Base-by-base conservation (phyloP, 305 asterid genomes). In the Fraxinus angustifolia region DNA sequence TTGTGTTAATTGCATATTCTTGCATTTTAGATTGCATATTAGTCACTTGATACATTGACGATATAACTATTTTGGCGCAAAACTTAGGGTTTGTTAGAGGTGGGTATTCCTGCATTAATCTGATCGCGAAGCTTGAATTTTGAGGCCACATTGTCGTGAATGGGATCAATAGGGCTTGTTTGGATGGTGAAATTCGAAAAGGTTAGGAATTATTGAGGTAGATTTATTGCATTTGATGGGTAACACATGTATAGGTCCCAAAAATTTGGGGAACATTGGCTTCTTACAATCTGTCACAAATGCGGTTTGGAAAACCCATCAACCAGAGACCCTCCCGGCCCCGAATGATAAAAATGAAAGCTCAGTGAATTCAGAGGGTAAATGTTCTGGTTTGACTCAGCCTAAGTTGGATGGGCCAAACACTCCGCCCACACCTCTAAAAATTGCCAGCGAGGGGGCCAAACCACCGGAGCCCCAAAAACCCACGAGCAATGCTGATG, bases 281-380 rank as follows among this genome's bases (percentile, higher is more conserved):
- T 91, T 93, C 91, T 86, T 92, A 81, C 92, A 88, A 88, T 90
- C 97, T 12, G 89, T 93, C 62, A 89, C 96, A 26, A 91, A 92
- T 34, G 92, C 92, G 36, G 92, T 93, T 10, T 92, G 93, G 93
- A 90, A 86, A 84, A 84, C 89, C 71, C 83, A 88, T 84, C 90
- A 83, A 71, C 89, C 86, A 38, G 88, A 82, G 72, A 79, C 88
- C 77, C 86, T 86, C 6, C 90, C 96, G 3, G 85, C 85, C 65
- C 86, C 85, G 30, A 84, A 91, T n/a, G 82, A 26, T 0, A 83
- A 83, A 33, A 82, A 85, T 1, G 84, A 75, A 35, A 84, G 48
- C 78, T 72, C 83, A 8, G 84, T 28, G 53, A 86, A 42, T 71
- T 85, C 89, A 58, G 90, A 86, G 1, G 65, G 77, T 73, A 78